Percentiles rank a stretch among this genome's conserved stretches.
Evolutionary conservation across 179 eudicot species (phyloP).

Genomic region (Beta lomatogona): DNA sequence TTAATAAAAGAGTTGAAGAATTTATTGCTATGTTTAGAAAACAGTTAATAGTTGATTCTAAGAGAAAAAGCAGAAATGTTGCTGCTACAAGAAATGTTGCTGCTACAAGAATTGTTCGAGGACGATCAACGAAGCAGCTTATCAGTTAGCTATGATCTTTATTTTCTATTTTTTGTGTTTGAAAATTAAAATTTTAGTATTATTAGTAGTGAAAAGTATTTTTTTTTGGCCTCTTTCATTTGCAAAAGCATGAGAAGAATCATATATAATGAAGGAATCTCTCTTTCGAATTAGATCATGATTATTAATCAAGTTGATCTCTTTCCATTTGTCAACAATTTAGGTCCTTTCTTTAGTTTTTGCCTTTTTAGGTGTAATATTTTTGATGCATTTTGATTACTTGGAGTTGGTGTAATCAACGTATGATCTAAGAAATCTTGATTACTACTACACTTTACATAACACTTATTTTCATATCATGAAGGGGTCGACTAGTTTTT

Average conservation of each 20-base stretch:
- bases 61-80: background rate
- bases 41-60: constrained; percentile 56
- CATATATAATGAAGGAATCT: background rate
- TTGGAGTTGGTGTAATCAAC: too few relatives aligned
- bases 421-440: too few relatives aligned
- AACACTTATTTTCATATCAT: too few relatives aligned
- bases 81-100: background rate
- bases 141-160: background rate
- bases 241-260: background rate
- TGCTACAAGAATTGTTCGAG: background rate
- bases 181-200: background rate
- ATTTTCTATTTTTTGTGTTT: background rate
- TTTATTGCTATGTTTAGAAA: constrained; percentile 64
- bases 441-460: too few relatives aligned
- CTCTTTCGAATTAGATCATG: background rate
- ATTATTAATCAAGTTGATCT: too few relatives aligned
- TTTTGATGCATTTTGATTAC: too few relatives aligned
- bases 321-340: background rate
- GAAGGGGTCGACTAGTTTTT: too few relatives aligned
- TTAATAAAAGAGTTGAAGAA: constrained; percentile 59
- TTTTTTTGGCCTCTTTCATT: background rate
- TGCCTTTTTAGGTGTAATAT: too few relatives aligned
- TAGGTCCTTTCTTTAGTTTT: background rate
- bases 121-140: background rate
- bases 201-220: background rate